Conservation (phyloP, 2,329 filamentous ascomycete genomes). For the Neoscytalidium dimidiatum region DNA sequence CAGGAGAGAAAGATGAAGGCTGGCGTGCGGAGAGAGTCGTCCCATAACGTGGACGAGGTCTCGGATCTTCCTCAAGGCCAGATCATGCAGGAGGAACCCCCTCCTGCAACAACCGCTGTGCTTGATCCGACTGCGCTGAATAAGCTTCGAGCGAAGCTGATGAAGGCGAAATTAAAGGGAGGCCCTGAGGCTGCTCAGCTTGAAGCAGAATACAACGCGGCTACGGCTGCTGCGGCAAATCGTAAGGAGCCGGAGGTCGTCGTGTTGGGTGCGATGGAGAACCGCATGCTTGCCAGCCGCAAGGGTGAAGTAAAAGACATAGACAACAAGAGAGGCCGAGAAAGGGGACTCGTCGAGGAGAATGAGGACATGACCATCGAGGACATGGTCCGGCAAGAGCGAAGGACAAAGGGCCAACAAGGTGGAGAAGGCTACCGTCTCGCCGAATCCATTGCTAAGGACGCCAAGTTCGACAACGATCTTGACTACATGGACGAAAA, state of each 20-base stretch:
- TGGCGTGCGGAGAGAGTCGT: conserved; percentile 46
- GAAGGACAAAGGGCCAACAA: conserved; percentile 73
- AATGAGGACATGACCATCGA: conserved; percentile 96
- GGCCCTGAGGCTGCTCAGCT: conserved; percentile 74
- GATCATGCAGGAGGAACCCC: conserved; percentile 57
- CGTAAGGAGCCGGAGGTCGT: conserved; percentile 67
- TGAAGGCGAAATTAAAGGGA: conserved; percentile 88
- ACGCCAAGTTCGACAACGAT: conserved; percentile 85
- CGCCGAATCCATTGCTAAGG: conserved; percentile 92
- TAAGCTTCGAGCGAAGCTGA: conserved; percentile 86
- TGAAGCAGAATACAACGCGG: conserved; percentile 80
- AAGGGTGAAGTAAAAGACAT: conserved; percentile 75
- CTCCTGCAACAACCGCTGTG: conserved; percentile 49
- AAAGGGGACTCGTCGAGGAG: conserved; percentile 81
- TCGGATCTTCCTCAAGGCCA: conserved; percentile 54
- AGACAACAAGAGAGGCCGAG: conserved; percentile 77
- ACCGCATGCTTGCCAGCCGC: conserved; percentile 78
- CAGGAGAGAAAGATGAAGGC: conserved; percentile 70
- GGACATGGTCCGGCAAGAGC: conserved; percentile 95
- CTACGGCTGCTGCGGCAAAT: conserved; percentile 60
- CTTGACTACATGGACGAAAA: conserved; percentile 99
- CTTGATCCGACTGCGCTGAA: conserved; percentile 83
- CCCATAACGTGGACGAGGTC: conserved; percentile 19
- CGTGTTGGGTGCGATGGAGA: conserved; percentile 85
- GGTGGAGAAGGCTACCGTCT: conserved; percentile 81